Evolutionary conservation across 768 basidiomycete species (phyloP).

Genomic region (Chiua virens): DNA sequence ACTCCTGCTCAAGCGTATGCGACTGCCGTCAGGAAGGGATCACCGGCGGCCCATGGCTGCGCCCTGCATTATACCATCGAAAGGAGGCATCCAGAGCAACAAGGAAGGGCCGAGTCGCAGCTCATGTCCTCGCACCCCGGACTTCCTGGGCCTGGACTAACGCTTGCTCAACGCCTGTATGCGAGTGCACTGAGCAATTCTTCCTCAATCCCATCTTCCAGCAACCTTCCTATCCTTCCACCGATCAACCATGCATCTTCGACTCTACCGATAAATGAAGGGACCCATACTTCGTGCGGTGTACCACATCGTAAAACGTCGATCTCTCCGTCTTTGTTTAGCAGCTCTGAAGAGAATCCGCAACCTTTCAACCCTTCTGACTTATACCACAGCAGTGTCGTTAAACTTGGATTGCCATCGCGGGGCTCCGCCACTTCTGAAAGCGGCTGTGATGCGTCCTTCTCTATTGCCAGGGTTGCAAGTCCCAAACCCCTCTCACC

Average conservation of each 20-base stretch:
- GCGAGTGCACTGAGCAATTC: slow-evolving; percentile 35
- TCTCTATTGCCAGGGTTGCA: background rate
- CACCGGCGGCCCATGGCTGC: background rate
- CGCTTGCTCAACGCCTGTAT: slow-evolving; percentile 45
- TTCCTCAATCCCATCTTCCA: slow-evolving; percentile 5
- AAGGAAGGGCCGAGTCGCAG: background rate
- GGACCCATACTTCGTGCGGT: background rate
- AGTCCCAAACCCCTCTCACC: background rate
- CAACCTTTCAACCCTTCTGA: slow-evolving; percentile 10
- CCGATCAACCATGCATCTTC: background rate
- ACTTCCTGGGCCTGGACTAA: slow-evolving; percentile 21
- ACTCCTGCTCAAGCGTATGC: slow-evolving; percentile 26
- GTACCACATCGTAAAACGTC: slow-evolving; percentile 4
- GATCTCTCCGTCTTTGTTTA: background rate
- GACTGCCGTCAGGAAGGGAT: slow-evolving; percentile 10
- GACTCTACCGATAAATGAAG: background rate
- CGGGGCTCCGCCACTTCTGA: background rate
- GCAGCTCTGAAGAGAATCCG: background rate
- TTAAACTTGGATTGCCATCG: slow-evolving; percentile 3
- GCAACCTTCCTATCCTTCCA: slow-evolving; percentile 5
- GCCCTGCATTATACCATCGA: slow-evolving; percentile 17
- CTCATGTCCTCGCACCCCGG: background rate
- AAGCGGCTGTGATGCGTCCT: background rate
- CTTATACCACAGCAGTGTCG: slow-evolving; percentile 19
- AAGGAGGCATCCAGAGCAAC: slow-evolving; percentile 13